Evolutionary conservation across 2,329 filamentous ascomycete species (phyloP).

Genomic region (Aspergillus sp.): DNA sequence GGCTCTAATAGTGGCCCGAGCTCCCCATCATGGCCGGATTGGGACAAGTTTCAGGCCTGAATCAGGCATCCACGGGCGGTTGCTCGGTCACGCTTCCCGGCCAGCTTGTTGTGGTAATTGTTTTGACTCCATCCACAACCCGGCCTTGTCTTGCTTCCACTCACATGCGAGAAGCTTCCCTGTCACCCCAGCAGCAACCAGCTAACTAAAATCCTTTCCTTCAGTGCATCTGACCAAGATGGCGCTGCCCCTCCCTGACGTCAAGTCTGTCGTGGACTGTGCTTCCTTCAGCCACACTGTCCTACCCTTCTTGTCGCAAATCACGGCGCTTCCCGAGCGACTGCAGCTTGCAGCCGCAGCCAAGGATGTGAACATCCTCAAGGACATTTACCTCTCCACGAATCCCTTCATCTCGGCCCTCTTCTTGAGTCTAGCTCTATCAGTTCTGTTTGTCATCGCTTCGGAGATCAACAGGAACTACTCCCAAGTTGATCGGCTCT

Average conservation of each 20-base stretch:
- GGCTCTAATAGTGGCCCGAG: background rate
- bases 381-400: slow-evolving; percentile 75
- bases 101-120: slow-evolving; percentile 4
- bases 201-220: background rate
- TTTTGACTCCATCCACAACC: background rate
- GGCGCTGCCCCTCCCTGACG: slow-evolving; percentile 65
- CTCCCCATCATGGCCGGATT: background rate
- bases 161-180: slow-evolving; percentile 16
- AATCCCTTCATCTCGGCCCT: slow-evolving; percentile 82
- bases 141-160: background rate
- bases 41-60: background rate
- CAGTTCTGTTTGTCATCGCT: slow-evolving; percentile 69
- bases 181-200: slow-evolving; percentile 7
- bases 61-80: background rate
- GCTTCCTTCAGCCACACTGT: slow-evolving; percentile 75
- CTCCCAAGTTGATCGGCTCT: slow-evolving; percentile 92
- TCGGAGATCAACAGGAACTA: slow-evolving; percentile 91
- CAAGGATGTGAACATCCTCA: slow-evolving; percentile 62
- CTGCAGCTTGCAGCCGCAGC: slow-evolving; percentile 62
- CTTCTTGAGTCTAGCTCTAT: slow-evolving; percentile 70
- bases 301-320: slow-evolving; percentile 70
- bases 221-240: slow-evolving; percentile 39
- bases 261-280: slow-evolving; percentile 72
- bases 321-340: slow-evolving; percentile 69
- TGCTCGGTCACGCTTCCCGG: background rate